Base-by-base conservation (phyloP, 371 early-diverging fungal genomes). In the Coemansia sp. region DNA sequence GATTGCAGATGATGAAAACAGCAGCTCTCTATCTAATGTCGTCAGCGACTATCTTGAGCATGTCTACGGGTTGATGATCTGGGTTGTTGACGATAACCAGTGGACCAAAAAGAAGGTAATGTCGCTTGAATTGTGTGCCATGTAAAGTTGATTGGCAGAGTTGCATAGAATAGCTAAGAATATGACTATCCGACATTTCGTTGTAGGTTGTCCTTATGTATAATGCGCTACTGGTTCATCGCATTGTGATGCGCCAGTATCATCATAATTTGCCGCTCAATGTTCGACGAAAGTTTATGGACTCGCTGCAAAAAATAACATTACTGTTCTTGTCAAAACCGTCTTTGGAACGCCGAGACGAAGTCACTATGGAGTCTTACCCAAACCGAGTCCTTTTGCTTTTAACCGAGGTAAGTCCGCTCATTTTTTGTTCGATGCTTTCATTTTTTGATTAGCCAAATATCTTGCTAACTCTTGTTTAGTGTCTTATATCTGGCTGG, bases 21-120 rank as follows among this genome's bases (percentile, higher is more conserved):
- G n/a, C 0, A 14, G 39, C 6, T 22, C 37, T 5, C 52, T 67
- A 3, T 16, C 42, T 13, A 18, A 7, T 7, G 54, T 56, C 10
- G 29, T 76, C 21, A 11, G 58, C 0, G 68, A 55, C 22, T 76
- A 71, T 24, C n/a, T 71, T 26, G 61, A 55, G 1, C 40, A 64
- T n/a, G 66, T 71, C 2, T 64, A 76, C 22, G 24, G 37, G 6
- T 51, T 76, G 5, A 13, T 76, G 18, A 42, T 11, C 2, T 71
- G 72, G 68, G 59, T 71, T 14, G 68, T 71, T 2, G 63, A 64
- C 14, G 59, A 71, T 16, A 51, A 59, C 10, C n/a, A 6, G 5
- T 76, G 77, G 77, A 55, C 61, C 5, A 59, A 65, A 3, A 47
- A 62, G 50, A 71, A 68, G 75, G 75, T 69, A 69, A 55, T 57